Evolutionary conservation across 495 filamentous ascomycete genomes (phyloP), one percentile per base, ranked within the genome.

Genomic region (Talaromyces liani): DNA sequence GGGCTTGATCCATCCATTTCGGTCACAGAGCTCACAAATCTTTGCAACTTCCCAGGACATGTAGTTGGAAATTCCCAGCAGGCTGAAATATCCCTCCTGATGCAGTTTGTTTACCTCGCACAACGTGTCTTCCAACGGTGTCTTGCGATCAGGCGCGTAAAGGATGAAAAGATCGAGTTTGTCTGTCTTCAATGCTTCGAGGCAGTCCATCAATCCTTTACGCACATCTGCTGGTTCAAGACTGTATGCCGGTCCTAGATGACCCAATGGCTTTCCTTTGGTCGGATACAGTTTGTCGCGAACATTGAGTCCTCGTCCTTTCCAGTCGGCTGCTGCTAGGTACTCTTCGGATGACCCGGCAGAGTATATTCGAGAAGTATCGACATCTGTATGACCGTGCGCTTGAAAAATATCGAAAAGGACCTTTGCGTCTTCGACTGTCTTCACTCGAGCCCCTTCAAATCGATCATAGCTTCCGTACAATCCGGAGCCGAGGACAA

Each of bases 1-100:
- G 0, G 85, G 85, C 41, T 80, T 82, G 62, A 85, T 79, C 80
- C 82, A 90, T 31, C 77, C 78, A 33, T 84, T 72, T n/a, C 65
- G 58, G 7, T 73, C 67, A 41, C 80, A 83, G 0, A 83, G 69
- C 69, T 85, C 76, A 58, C 74, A 75, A 45, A 86, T 78, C 65
- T 79, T 65, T 0, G 78, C 78, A 12, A 86, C 79, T 69, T 84
- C 79, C 73, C 76, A 79, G 0, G 79, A 67, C 66, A 69, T 72
- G 68, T 79, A 86, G 60, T 85, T 85, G 61, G 74, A 76, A 22
- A 86, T 68, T 2, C 78, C 84, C n/a, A 78, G 61, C 0, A 77
- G 69, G 3, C 71, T 66, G 63, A 85, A 85, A 18, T 70, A 61
- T 6, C 82, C 82, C 64, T 79, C 75, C 29, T 75, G 69, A 63